phyloP scores from a whole-genome alignment of 306 rosid species.

The Medicago ruthenica region DNA sequence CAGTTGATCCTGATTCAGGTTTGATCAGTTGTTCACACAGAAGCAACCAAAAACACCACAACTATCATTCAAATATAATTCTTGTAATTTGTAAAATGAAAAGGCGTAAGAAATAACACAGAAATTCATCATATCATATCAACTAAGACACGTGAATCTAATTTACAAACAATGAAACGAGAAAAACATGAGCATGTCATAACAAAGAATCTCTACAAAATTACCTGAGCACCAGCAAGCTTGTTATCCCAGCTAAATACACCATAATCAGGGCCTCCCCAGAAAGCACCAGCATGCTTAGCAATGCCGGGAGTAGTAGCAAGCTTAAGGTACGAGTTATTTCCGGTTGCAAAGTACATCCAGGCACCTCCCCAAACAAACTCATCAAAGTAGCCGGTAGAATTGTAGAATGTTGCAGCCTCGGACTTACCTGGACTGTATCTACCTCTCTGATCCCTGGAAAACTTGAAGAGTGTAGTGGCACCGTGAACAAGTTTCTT shows the following conservation, averaged over 20 bases:
- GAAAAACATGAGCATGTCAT: not conserved
- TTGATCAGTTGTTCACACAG: too few species aligned
- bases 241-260: constrained; percentile 99
- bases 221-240: constrained; percentile 98
- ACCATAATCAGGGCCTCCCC: constrained; percentile 97
- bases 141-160: not conserved
- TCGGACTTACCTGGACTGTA: constrained; percentile 72
- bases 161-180: too few species aligned
- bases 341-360: constrained; percentile 98
- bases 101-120: not conserved
- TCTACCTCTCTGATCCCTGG: constrained; percentile 78
- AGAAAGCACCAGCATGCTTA: constrained; percentile 96
- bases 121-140: constrained; percentile 13
- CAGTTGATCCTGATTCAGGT: too few species aligned
- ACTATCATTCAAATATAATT: too few species aligned
- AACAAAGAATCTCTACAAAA: constrained; percentile 17
- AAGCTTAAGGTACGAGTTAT: constrained; percentile 80
- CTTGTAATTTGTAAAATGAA: not conserved
- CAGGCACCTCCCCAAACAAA: constrained; percentile 97
- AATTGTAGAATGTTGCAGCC: constrained; percentile 81
- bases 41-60: too few species aligned
- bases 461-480: constrained; percentile 70
- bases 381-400: constrained; percentile 88
- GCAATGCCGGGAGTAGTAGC: constrained; percentile 88
- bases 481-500: constrained; percentile 99